Evolutionary conservation across 192 early-diverging fungal species (phyloP).

Genomic region (Gamsiella multidivaricata): DNA sequence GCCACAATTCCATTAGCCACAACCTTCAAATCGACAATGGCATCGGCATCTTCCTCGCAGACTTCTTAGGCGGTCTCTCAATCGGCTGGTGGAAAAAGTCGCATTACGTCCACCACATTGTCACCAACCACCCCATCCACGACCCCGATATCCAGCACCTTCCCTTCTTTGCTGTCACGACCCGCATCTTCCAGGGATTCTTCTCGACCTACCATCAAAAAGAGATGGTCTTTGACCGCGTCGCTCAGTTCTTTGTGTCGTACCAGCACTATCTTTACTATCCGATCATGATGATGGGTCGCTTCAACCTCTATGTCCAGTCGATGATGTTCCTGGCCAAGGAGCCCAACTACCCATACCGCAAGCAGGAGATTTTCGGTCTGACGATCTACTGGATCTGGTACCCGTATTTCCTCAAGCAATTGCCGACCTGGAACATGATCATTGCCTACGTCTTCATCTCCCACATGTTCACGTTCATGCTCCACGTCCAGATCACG

Average conservation of each 20-base stretch:
- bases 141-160: slow-evolving; percentile 99
- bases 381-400: slow-evolving; percentile 84
- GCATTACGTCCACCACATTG: slow-evolving; percentile 97
- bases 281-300: slow-evolving; percentile 86
- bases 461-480: slow-evolving; percentile 84
- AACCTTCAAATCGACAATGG: slow-evolving; percentile 76
- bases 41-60: slow-evolving; percentile 84
- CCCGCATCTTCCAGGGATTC: slow-evolving; percentile 79
- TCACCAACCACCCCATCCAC: slow-evolving; percentile 93
- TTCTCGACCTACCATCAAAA: slow-evolving; percentile 93
- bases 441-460: slow-evolving; percentile 76
- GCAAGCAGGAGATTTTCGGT: slow-evolving; percentile 78
- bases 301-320: slow-evolving; percentile 90
- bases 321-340: slow-evolving; percentile 75
- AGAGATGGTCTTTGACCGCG: slow-evolving; percentile 82
- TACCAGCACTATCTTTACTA: slow-evolving; percentile 92
- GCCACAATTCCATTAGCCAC: slow-evolving; percentile 93
- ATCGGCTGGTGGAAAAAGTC: slow-evolving; percentile 98
- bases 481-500: slow-evolving; percentile 96
- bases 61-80: slow-evolving; percentile 88
- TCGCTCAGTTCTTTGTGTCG: slow-evolving; percentile 79
- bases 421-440: slow-evolving; percentile 73
- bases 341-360: slow-evolving; percentile 75
- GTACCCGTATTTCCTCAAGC: slow-evolving; percentile 77
- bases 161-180: slow-evolving; percentile 93